phyloP scores from a whole-genome alignment of 768 basidiomycete genomes.

The Boletus vinaceobasis region DNA sequence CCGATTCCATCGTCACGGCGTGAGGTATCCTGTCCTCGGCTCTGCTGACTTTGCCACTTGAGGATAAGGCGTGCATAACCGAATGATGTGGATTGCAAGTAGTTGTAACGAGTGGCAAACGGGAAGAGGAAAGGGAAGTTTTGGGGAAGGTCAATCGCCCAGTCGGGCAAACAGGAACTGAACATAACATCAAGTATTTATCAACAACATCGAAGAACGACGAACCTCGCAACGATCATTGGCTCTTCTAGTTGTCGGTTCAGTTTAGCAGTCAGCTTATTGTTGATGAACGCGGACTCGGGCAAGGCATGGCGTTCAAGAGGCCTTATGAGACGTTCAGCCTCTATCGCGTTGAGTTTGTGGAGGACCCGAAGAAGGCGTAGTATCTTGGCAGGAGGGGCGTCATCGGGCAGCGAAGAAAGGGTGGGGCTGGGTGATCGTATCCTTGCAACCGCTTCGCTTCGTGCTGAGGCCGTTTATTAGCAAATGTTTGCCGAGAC shows the following conservation, averaged over 20 bases:
- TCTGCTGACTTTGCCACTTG: slow-evolving; percentile 91
- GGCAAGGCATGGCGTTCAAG: slow-evolving; percentile 57
- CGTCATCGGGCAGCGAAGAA: slow-evolving; percentile 79
- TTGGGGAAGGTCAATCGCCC: slow-evolving; percentile 93
- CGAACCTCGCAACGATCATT: slow-evolving; percentile 96
- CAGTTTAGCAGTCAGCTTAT: slow-evolving; percentile 97
- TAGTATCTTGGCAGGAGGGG: slow-evolving; percentile 85
- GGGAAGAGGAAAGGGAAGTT: slow-evolving; percentile 99
- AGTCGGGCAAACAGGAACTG: slow-evolving; percentile 94
- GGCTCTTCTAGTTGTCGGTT: slow-evolving; percentile 95
- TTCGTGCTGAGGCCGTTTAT: slow-evolving; percentile 30
- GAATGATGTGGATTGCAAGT: slow-evolving; percentile 96
- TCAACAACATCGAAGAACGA: not conserved
- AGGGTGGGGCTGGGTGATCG: slow-evolving; percentile 65
- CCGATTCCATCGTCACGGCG: slow-evolving; percentile 88
- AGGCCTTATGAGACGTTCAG: slow-evolving; percentile 50
- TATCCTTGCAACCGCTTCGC: slow-evolving; percentile 43
- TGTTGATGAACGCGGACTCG: slow-evolving; percentile 91
- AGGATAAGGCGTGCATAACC: slow-evolving; percentile 94
- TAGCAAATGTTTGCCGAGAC: not conserved
- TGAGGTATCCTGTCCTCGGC: slow-evolving; percentile 70
- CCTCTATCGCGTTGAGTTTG: slow-evolving; percentile 72
- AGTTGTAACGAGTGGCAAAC: slow-evolving; percentile 95
- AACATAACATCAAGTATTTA: slow-evolving; percentile 1
- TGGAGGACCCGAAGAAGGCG: slow-evolving; percentile 85